Conservation (phyloP, 2,329 filamentous ascomycete species). For the Iodosphaeria phyllophila region DNA sequence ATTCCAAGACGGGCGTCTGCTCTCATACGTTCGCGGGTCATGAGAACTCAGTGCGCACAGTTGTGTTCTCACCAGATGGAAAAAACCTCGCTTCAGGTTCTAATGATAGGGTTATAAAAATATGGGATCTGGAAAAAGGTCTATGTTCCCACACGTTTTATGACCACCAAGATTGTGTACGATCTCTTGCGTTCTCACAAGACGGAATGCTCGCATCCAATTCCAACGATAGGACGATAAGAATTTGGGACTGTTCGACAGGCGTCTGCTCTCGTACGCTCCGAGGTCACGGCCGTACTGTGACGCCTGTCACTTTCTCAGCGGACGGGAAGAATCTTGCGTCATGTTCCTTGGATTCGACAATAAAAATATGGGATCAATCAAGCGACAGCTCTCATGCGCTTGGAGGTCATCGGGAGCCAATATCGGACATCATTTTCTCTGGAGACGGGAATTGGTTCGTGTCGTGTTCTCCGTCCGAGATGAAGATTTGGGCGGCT, state of each 20-base stretch:
- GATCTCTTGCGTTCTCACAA: slow-evolving; percentile 1
- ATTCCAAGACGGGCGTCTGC: not conserved
- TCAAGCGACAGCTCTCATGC: not conserved
- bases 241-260: slow-evolving; percentile 85
- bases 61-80: slow-evolving; percentile 1
- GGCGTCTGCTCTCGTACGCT: slow-evolving; percentile 89
- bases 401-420: too few species aligned
- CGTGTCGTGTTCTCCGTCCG: not conserved
- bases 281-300: slow-evolving; percentile 41
- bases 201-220: slow-evolving; percentile 55
- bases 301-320: slow-evolving; percentile 1
- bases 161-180: not conserved
- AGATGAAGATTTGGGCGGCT: not conserved
- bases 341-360: slow-evolving; percentile 1
- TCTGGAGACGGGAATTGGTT: slow-evolving; percentile 1
- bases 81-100: slow-evolving; percentile 1
- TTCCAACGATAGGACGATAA: slow-evolving; percentile 66
- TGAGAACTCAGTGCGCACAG: not conserved
- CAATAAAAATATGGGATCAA: slow-evolving; percentile 1
- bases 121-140: not conserved
- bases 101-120: not conserved
- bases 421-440: too few species aligned
- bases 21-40: not conserved
- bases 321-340: not conserved
- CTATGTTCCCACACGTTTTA: not conserved